phyloP scores from a whole-genome alignment of 164 flowering plant species.

The Houttuynia cordata region DNA sequence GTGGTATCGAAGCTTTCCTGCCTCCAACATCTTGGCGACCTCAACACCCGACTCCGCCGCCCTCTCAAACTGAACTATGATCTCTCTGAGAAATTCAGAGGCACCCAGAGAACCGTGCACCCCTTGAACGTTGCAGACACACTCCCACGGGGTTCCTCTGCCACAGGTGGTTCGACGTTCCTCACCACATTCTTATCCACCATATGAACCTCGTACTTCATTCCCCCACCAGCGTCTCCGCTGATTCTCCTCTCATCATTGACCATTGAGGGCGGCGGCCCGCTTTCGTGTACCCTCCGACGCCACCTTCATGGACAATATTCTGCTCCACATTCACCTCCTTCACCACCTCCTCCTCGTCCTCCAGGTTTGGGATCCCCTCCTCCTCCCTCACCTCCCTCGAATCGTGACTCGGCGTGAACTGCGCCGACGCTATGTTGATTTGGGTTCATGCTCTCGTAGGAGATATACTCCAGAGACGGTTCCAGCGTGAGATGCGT shows the following conservation, averaged over 20 bases:
- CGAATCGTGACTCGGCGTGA: constrained; percentile 67
- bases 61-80: constrained; percentile 58
- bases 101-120: constrained; percentile 26
- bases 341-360: constrained; percentile 80
- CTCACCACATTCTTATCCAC: constrained; percentile 69
- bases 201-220: constrained; percentile 64
- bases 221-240: constrained; percentile 14
- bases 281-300: constrained; percentile 16
- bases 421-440: constrained; percentile 22
- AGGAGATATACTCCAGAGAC: no score
- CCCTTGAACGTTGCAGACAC: constrained; percentile 25
- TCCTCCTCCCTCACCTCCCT: constrained; percentile 88
- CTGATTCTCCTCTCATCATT: constrained; percentile 11
- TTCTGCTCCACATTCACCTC: constrained; percentile 60
- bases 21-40: constrained; percentile 75
- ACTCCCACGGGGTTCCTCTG: constrained; percentile 16
- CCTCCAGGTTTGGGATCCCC: constrained; percentile 97
- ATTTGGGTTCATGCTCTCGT: no score
- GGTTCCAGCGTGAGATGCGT: no score
- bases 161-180: constrained; percentile 20
- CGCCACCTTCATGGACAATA: constrained; percentile 27
- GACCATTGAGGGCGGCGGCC: neutral
- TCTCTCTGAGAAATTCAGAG: constrained; percentile 48
- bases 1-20: constrained; percentile 58
- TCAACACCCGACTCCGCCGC: constrained; percentile 68